Evolutionary conservation across 805 yeast species (phyloP).

Genomic region (Vanderwaltozyma polyspora): DNA sequence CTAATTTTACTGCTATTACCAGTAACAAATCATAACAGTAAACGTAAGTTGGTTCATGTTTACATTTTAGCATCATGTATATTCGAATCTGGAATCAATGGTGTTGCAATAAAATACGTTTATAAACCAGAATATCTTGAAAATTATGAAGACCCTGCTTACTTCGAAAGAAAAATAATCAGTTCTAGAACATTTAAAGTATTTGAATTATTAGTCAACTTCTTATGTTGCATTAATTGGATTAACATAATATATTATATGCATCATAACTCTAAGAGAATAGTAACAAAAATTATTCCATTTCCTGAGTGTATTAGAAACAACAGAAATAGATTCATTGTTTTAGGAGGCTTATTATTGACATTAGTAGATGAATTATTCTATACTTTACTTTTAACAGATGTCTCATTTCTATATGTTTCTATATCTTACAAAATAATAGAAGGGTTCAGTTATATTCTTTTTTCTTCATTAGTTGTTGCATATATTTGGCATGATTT

Average conservation of each 20-base stretch:
- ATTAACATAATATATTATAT: slow-evolving; percentile 20
- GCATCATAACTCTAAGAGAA: slow-evolving; percentile 7
- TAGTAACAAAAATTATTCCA: slow-evolving; percentile 9
- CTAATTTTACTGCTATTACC: slow-evolving; percentile 39
- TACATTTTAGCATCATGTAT: slow-evolving; percentile 49
- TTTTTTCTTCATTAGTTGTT: slow-evolving; percentile 9
- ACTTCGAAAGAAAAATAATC: slow-evolving; percentile 20
- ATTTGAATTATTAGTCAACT: slow-evolving; percentile 8
- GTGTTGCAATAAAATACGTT: slow-evolving; percentile 31
- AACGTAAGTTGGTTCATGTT: slow-evolving; percentile 45
- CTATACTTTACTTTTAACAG: not conserved
- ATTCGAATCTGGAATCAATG: slow-evolving; percentile 41
- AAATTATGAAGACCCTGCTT: slow-evolving; percentile 43
- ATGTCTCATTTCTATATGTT: not conserved
- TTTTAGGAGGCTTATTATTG: slow-evolving; percentile 8
- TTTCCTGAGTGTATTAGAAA: slow-evolving; percentile 10
- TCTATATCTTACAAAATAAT: too few relatives aligned
- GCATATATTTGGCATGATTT: slow-evolving; percentile 18
- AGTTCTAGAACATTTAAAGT: slow-evolving; percentile 10
- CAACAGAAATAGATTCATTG: slow-evolving; percentile 12
- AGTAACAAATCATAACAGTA: slow-evolving; percentile 35
- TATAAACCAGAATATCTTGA: slow-evolving; percentile 39
- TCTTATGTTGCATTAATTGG: slow-evolving; percentile 20
- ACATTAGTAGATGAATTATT: not conserved
- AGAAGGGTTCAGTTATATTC: slow-evolving; percentile 9